Conservation (phyloP, 805 yeast species). For the Candida insectorum region DNA sequence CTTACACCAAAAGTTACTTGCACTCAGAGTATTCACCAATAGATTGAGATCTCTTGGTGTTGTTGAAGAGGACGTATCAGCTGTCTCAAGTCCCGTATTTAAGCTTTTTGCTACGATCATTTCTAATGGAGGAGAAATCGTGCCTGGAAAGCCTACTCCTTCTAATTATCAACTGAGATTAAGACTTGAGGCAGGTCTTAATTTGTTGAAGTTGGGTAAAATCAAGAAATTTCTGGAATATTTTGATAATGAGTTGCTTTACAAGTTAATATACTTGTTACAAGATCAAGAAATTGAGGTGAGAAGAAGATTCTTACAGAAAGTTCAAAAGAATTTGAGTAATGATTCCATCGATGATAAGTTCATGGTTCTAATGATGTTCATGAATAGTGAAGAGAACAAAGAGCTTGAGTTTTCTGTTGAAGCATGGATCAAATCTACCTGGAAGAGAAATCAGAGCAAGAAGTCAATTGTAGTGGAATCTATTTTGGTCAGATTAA, state of each 20-base stretch:
- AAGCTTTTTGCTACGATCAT: constrained; percentile 65
- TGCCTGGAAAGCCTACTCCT: constrained; percentile 57
- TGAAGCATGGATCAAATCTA: constrained; percentile 69
- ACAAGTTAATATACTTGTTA: constrained; percentile 52
- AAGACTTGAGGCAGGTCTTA: constrained; percentile 65
- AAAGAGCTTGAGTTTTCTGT: constrained; percentile 45
- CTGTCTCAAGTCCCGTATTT: constrained; percentile 58
- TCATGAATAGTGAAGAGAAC: constrained; percentile 75
- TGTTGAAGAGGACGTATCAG: constrained; percentile 18
- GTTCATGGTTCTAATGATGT: constrained; percentile 65
- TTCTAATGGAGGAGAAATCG: constrained; percentile 76
- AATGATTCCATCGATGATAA: constrained; percentile 56
- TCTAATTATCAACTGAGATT: constrained; percentile 54
- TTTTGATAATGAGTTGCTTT: constrained; percentile 50
- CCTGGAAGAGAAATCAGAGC: constrained; percentile 37
- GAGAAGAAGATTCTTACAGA: constrained; percentile 48
- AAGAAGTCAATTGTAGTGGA: constrained; percentile 53
- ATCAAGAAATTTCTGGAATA: constrained; percentile 47
- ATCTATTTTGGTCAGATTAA: constrained; percentile 59
- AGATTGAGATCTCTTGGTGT: constrained; percentile 40
- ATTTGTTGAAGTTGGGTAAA: constrained; percentile 62
- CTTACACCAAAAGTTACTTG: constrained; percentile 47
- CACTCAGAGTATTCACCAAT: constrained; percentile 57
- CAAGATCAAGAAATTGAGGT: constrained; percentile 66
- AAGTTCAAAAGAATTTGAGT: constrained; percentile 50